Evolutionary conservation across 495 filamentous ascomycete genomes (phyloP), one percentile per base, ranked within the genome.

Genomic region (Penicillium malachiteum): DNA sequence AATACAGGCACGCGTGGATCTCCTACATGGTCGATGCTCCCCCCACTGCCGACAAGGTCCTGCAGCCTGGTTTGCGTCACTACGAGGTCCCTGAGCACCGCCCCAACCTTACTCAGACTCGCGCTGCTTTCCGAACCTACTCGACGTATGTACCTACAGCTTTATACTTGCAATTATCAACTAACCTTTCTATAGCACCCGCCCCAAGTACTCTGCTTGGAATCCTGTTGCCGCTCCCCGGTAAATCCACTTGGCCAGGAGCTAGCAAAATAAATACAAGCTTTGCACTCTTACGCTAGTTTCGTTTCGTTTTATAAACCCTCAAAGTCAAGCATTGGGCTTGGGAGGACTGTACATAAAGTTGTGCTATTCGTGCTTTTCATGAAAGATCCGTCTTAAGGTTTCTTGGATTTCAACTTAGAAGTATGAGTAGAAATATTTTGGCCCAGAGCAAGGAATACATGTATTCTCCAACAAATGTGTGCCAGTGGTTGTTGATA

Each of bases 11-110:
- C 72, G 90, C 90, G 18, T 99, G 94, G 94, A 90, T 97, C 63
- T 87, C 89, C 43, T 97, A 99, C 74, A 74, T 88, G 73, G 87
- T 95, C 53, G 92, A 97, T 72, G 87, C 91, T 69, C 87, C 92
- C 21, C 94, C 5, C 81, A 77, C 18, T n/a, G 68, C 84, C 60
- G 94, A 99, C 70, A 80, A 87, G 34, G 61, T 92, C 57, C 59
- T 92, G 63, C 81, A 86, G 66, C 78, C 82, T 26, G 76, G 81
- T 51, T 66, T 80, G 37, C 81, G 91, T 38, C 64, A 71, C 31
- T 97, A 92, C 94, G 91, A 96, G 61, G 68, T 81, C 26, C 77
- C 79, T 34, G 83, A 87, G 50, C 92, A 94, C 67, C 74, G 86
- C 43, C 84, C 88, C 45, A 95, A 87, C 68, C 70, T 83, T 58